Base-by-base conservation (phyloP, 2,329 filamentous ascomycete species). In the Pezicula carpinea region DNA sequence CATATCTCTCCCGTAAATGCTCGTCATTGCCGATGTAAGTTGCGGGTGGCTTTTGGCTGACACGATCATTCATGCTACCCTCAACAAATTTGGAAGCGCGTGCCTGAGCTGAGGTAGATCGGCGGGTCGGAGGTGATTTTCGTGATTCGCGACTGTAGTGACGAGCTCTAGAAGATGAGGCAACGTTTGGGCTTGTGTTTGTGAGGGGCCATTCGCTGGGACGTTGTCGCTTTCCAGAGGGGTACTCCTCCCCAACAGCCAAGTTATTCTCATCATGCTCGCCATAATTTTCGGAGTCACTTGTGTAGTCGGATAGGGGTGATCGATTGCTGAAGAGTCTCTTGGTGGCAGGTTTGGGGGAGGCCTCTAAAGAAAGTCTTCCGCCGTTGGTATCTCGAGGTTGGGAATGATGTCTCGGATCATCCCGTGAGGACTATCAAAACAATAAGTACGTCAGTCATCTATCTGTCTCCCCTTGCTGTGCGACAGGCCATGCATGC, bases 11-110 rank as follows among this genome's bases (percentile, higher is more conserved):
- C 8, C 48, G 45, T 21, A 50, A 21, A 17, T 56, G 52, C 13
- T 59, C 53, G 23, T 63, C 55, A 11, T 44, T 36, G 26, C 49
- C 61, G 7, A 62, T 46, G 32, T 60, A 65, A 35, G 55, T 46
- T 29, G 44, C 42, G 10, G 62, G 62, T 22, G 89, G 89, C 49
- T 75, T 78, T 49, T 80, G 76, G 60, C 86, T 91, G 26, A 79
- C 73, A 54, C 87, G 82, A 66, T 95, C 88, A 60, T 84, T 89
- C 87, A 96, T 92, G 59, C 85, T 92, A 34, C 86, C 90, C 68
- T 96, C 90, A 32, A 78, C 66, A 55, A 85, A 85, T 46, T 69
- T 84, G 59, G 77, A 95, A 73, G 68, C 81, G 63, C 70, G 80
- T 71, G 56, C 67, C 50, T 69, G 63, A 49, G 21, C 13, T 6